Evolutionary conservation across 805 yeast genomes (phyloP).

Genomic region (Scheffersomyces coipomensis): DNA sequence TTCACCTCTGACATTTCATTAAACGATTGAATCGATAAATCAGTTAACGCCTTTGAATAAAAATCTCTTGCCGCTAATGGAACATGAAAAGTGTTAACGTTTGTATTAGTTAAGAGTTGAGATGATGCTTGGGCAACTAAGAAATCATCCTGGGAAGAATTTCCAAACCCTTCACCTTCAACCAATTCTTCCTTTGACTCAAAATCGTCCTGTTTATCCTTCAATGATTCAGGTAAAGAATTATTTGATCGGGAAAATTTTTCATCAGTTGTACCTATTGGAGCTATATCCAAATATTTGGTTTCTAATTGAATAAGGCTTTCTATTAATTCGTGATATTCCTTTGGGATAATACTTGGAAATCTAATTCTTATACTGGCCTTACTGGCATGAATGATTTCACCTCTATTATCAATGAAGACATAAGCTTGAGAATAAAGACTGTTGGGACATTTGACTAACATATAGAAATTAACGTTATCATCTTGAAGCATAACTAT

Average conservation of each 20-base stretch:
- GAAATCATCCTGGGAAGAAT: conserved; percentile 20
- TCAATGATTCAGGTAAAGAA: conserved; percentile 18
- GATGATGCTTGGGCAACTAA: conserved; percentile 35
- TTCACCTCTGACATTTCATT: conserved; percentile 35
- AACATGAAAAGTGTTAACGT: conserved; percentile 35
- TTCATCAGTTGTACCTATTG: conserved; percentile 36
- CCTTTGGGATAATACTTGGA: conserved; percentile 47
- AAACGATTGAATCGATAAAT: conserved; percentile 42
- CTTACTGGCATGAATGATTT: conserved; percentile 47
- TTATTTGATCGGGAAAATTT: conserved; percentile 20
- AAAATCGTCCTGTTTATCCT: background rate
- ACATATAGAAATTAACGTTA: conserved; percentile 49
- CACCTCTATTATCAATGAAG: conserved; percentile 57
- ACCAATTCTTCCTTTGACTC: background rate
- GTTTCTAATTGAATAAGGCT: conserved; percentile 27
- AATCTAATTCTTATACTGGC: conserved; percentile 48
- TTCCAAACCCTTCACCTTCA: conserved; percentile 6
- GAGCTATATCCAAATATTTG: conserved; percentile 31
- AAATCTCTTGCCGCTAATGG: conserved; percentile 33
- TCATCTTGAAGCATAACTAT: conserved; percentile 52
- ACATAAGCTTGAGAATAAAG: conserved; percentile 56
- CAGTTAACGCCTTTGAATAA: conserved; percentile 33
- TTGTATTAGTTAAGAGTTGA: conserved; percentile 28
- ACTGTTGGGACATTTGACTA: conserved; percentile 51
- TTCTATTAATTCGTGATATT: conserved; percentile 18